Evolutionary conservation across 257 asterid species (phyloP), one percentile per base, ranked within the genome.

Genomic region (Salvia miltiorrhiza): DNA sequence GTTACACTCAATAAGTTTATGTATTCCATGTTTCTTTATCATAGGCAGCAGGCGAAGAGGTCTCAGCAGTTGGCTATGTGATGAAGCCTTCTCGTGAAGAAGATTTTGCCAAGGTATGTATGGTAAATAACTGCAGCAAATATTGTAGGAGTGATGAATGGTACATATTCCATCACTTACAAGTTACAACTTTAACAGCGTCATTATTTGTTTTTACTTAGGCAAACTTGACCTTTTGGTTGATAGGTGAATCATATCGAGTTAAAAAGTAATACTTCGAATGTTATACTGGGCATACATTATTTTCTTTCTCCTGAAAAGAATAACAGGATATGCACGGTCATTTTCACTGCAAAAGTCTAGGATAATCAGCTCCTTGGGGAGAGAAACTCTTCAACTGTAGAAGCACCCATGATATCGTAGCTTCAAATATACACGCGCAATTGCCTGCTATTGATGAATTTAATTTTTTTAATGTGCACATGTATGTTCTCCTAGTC

Each of bases 81-180:
- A 94, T 94, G 99, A 94, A 94, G 82, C 88, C 89, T 82, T 94
- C 99, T 58, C 96, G 97, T 40, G 96, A 84, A 86, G 90, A 87
- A 83, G 99, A 94, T 81, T 94, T 94, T 85, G 89, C 89, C 33
- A 91, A 94, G 96, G 97, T 90, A 71, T 44, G 5, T 68, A 19
- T 48, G 37, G 64, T 64, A 26, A 61, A 35, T 40, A 45, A 16
- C 7, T 60, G 39, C 41, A 44, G 58, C 62, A 33, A 48, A 43
- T 52, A 53, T 73, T 63, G 32, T 67, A 55, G 32, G 53, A 41
- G 39, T 62, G 64, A 47, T 44, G 14, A 40, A 54, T 64, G 60
- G 57, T 57, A 26, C 24, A 19, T 33, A 24, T 56, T 47, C 20
- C 52, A 55, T 26, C 44, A 54, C 21, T 53, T 62, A 49, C 73